Evolutionary conservation across 1,284 basidiomycete genomes (phyloP).

Genomic region (Xanthoconium separans): DNA sequence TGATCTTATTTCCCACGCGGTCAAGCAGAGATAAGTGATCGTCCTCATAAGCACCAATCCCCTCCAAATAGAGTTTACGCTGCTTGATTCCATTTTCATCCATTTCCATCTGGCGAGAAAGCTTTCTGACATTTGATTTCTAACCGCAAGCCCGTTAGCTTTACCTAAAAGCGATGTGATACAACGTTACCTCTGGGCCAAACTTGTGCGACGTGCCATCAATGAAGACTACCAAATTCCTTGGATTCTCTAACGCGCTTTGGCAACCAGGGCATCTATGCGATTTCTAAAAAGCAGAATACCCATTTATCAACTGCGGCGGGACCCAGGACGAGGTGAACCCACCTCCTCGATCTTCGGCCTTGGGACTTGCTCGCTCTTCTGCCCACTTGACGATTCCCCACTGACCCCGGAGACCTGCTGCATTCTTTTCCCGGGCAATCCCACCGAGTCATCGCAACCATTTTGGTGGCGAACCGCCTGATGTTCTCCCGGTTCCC

Average conservation of each 20-base stretch:
- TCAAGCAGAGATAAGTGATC: neutral
- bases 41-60: neutral
- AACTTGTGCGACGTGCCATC: conserved; percentile 13
- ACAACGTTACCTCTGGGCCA: neutral
- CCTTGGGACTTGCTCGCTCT: too few relatives aligned
- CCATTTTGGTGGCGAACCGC: too few relatives aligned
- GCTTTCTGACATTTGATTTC: conserved; percentile 7
- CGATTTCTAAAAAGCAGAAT: too few relatives aligned
- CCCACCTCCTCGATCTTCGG: too few relatives aligned
- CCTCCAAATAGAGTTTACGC: neutral
- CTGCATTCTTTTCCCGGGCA: too few relatives aligned
- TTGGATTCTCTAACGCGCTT: neutral
- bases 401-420: too few relatives aligned
- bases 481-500: too few relatives aligned
- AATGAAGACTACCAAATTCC: conserved; percentile 10
- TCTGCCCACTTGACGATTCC: too few relatives aligned
- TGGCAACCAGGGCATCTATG: conserved; percentile 3
- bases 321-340: too few relatives aligned
- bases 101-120: neutral
- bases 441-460: too few relatives aligned
- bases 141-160: neutral
- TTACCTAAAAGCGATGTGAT: too few relatives aligned
- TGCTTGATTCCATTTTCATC: neutral
- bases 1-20: neutral
- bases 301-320: too few relatives aligned